Base-by-base conservation (phyloP, 257 asterid genomes). In the Solanum clarkiae region DNA sequence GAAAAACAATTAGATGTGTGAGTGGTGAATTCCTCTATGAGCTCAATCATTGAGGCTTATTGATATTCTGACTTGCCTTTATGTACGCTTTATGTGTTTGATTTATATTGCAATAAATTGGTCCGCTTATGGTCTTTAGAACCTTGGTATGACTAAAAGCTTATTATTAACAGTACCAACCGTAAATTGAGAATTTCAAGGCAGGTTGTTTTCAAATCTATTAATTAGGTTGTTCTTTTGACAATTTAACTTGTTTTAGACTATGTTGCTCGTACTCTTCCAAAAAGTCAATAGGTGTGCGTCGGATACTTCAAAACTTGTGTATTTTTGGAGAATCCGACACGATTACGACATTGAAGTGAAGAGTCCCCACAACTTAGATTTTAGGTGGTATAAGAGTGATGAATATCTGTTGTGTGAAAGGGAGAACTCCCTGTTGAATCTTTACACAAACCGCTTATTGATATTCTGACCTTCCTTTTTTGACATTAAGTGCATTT, bases 391-490 rank as follows among this genome's bases (percentile, higher is more conserved):
- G 54, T 40, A 3, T 24, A 32, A 36, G 69, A 70, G 10, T 51
- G 86, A 29, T 53, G 81, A 83, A 68, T 72, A 72, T 72, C 57
- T 45, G 15, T 18, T 12, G 80, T 72, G 56, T 60, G 77, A 32
- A 82, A 71, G 65, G 80, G 51, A 17, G 59, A 81, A 13, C 18
- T 72, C 81, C 85, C 86, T 75, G 26, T 7, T 80, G 87, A 90
- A 75, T 71, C 66, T 55, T 17, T 40, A 85, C 65, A 81, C 55
- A 59, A 55, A 84, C 63, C 4, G 90, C 93, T 89, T 91, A 89
- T 91, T 91, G 91, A 89, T 90, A 86, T 87, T 86, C 88, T 89
- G 88, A 90, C 85, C 40, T 80, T 55, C 0, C 51, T 5, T 5
- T 16, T 44, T n/a, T 44, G 16, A 5, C 18, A 44, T 42, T 20